Percentiles rank a stretch among this genome's conserved stretches.
Conservation (phyloP, 192 early-diverging fungal species). For the Backusella parvicylindrica region DNA sequence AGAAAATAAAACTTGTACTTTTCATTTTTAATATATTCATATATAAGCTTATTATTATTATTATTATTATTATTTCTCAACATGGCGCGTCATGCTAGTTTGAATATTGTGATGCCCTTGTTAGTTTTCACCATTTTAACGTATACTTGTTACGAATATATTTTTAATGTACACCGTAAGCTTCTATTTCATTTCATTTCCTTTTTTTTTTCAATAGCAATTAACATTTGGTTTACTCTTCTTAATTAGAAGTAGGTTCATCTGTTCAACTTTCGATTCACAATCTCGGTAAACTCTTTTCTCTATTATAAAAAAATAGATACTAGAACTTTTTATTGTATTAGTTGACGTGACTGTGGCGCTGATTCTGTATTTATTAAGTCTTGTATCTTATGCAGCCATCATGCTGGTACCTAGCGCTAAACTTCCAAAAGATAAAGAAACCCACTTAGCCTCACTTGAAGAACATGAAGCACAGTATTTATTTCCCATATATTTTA, state of each 20-base stretch:
- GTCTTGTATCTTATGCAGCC: neutral
- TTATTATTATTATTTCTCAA: neutral
- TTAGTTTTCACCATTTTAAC: constrained; percentile 7
- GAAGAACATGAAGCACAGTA: neutral
- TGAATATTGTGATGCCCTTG: constrained; percentile 17
- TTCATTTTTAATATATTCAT: neutral
- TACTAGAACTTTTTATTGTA: neutral
- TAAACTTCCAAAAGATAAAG: neutral
- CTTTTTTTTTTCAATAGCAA: neutral
- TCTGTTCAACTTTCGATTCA: neutral
- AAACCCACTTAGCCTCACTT: neutral
- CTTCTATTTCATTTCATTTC: too few relatives aligned
- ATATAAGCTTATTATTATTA: neutral
- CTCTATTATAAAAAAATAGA: neutral
- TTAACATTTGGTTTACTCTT: neutral
- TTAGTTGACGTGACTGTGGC: neutral
- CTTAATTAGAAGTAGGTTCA: neutral
- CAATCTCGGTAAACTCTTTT: neutral
- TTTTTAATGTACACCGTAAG: constrained; percentile 27
- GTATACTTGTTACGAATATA: constrained; percentile 24
- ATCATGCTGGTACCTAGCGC: neutral
- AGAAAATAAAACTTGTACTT: neutral
- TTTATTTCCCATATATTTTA: neutral
- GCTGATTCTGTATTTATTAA: neutral
- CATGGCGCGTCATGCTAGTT: neutral